Evolutionary conservation across 768 basidiomycete genomes (phyloP).

Genomic region (Boletus patriciae): DNA sequence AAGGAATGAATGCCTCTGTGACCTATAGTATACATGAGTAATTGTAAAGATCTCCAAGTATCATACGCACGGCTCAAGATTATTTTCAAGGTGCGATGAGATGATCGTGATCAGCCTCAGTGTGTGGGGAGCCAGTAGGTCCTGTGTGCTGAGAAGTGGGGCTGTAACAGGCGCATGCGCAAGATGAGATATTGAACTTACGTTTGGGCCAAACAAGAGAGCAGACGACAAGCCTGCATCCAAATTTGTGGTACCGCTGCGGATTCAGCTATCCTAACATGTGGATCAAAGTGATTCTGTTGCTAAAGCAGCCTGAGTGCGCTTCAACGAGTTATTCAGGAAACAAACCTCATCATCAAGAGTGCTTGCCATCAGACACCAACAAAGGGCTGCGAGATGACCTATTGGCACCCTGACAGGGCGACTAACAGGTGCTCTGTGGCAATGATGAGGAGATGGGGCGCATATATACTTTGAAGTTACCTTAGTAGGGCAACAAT

Average conservation of each 20-base stretch:
- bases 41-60: background rate
- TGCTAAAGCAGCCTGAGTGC: conserved; percentile 37
- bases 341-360: conserved; percentile 44
- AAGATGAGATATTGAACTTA: conserved; percentile 28
- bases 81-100: conserved; percentile 62
- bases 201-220: conserved; percentile 51
- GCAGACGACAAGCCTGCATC: conserved; percentile 51
- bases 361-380: conserved; percentile 49
- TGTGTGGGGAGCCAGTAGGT: conserved; percentile 55
- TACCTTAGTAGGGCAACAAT: conserved; percentile 60
- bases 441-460: background rate
- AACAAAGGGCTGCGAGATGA: conserved; percentile 50
- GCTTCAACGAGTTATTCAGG: background rate
- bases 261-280: conserved; percentile 54
- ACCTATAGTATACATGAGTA: conserved; percentile 24
- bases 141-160: conserved; percentile 43
- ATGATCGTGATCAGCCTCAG: conserved; percentile 54
- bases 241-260: conserved; percentile 46
- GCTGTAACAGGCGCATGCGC: background rate
- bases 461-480: background rate
- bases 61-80: conserved; percentile 44
- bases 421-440: conserved; percentile 55
- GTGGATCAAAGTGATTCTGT: conserved; percentile 50
- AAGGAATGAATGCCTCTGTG: conserved; percentile 45
- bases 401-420: conserved; percentile 74